These are phyloP conservation scores for Musa acuminata DNA, from an alignment of 176 grass and related monocot genomes.

Conservation along the genomic window DNA sequence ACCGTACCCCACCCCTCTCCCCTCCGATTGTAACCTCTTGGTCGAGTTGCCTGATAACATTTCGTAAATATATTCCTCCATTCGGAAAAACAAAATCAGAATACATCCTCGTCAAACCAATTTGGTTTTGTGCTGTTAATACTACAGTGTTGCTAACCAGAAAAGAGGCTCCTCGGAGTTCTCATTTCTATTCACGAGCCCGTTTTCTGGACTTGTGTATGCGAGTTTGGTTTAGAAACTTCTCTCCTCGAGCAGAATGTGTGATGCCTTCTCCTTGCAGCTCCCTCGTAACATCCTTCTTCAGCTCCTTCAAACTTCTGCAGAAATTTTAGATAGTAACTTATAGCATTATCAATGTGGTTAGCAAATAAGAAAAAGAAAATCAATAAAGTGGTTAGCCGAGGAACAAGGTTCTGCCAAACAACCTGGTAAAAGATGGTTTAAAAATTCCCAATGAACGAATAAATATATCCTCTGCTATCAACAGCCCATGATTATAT, in stretches of 20 bases:
- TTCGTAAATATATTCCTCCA: no score
- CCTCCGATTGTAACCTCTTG: no score
- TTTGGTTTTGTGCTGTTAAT: no score
- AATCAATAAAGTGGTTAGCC: not conserved
- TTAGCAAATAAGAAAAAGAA: not conserved
- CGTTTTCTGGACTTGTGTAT: constrained; percentile 5
- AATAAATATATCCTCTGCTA: not conserved
- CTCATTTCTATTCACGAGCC: not conserved
- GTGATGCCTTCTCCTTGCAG: not conserved
- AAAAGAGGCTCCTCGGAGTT: no score
- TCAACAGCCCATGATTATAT: not conserved
- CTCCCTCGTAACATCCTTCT: not conserved
- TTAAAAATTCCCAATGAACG: no score
- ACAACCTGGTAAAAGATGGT: no score
- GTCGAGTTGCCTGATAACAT: no score
- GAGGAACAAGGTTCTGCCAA: not conserved
- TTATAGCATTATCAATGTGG: not conserved
- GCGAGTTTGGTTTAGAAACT: not conserved
- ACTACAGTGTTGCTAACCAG: no score
- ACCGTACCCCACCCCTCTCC: no score
- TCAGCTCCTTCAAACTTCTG: not conserved
- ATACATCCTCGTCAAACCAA: no score
- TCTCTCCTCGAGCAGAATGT: not conserved
- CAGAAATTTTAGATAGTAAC: not conserved
- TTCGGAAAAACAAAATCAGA: no score